Conservation (phyloP, 108 stramenopile genomes). For the Aurantiochytrium sp. region DNA sequence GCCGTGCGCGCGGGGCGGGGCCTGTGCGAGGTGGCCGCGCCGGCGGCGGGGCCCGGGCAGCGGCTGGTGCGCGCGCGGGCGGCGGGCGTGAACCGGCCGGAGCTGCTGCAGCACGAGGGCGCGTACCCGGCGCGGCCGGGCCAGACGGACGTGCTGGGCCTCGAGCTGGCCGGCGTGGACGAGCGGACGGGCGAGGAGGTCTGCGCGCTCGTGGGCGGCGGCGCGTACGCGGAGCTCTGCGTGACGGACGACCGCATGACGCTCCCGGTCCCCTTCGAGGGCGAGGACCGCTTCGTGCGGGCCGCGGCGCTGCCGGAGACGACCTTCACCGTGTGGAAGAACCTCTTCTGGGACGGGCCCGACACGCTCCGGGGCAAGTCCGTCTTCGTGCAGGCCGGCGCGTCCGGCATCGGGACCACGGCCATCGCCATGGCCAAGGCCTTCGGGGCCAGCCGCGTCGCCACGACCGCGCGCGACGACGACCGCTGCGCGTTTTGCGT, state of each 20-base stretch:
- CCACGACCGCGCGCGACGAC: neutral
- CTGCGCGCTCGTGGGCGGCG: conserved; percentile 11
- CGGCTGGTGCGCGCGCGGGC: neutral
- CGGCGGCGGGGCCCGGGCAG: neutral
- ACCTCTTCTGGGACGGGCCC: neutral
- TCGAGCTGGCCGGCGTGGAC: neutral
- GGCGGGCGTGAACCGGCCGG: neutral
- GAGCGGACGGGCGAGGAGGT: neutral
- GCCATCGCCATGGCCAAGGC: conserved; percentile 10
- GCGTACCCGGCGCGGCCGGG: neutral
- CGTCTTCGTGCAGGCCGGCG: neutral
- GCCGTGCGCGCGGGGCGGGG: neutral
- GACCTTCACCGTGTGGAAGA: conserved; percentile 30
- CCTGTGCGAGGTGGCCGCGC: neutral
- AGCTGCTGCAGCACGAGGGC: conserved; percentile 4
- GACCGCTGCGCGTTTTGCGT: neutral
- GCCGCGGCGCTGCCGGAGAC: conserved; percentile 20
- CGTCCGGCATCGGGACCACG: neutral
- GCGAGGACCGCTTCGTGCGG: neutral
- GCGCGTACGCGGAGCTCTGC: neutral
- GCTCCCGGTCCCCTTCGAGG: neutral
- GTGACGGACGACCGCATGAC: neutral
- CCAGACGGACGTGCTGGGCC: conserved; percentile 10
- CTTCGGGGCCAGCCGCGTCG: neutral
- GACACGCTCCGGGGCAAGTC: neutral